These are phyloP conservation scores for Emydomyces testavorans DNA, from an alignment of 2,329 filamentous ascomycete genomes.

Conservation along the genomic window DNA sequence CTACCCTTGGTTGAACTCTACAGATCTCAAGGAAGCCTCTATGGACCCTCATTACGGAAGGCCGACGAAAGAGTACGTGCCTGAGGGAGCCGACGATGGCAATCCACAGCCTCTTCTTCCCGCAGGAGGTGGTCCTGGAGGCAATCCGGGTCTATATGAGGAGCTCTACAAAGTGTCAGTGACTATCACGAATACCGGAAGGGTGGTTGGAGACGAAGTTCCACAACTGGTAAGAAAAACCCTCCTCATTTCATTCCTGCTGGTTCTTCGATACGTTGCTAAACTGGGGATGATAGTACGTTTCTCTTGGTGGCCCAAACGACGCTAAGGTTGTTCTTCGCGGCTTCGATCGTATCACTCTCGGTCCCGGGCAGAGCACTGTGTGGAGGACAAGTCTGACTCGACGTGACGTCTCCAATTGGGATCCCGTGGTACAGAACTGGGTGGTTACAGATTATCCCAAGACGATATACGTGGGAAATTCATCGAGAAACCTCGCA, in stretches of 20 bases:
- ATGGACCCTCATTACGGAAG: conserved; percentile 45
- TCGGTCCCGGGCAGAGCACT: conserved; percentile 56
- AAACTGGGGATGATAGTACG: conserved; percentile 39
- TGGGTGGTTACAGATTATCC: conserved; percentile 56
- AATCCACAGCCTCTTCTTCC: conserved; percentile 46
- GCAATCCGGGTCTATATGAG: conserved; percentile 46
- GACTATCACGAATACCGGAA: conserved; percentile 43
- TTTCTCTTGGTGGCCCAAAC: conserved; percentile 65
- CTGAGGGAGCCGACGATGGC: conserved; percentile 41
- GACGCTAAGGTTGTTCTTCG: conserved; percentile 59
- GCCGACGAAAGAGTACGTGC: conserved; percentile 40
- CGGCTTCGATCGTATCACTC: conserved; percentile 65
- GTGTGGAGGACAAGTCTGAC: conserved; percentile 60
- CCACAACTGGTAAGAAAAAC: conserved; percentile 39
- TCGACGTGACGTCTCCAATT: conserved; percentile 74
- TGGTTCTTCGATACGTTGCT: too few species aligned
- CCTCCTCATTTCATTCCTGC: neutral
- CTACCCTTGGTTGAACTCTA: conserved; percentile 54
- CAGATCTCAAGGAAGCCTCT: conserved; percentile 42
- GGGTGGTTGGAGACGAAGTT: conserved; percentile 41
- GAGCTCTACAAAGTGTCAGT: conserved; percentile 40
- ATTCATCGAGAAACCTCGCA: conserved; percentile 46
- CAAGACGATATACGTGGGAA: conserved; percentile 51
- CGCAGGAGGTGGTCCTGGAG: conserved; percentile 48
- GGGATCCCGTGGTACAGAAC: conserved; percentile 69